A percentile compares a stretch with the other conserved stretches of the same genome.
Evolutionary conservation across 2,329 filamentous ascomycete genomes (phyloP).

Genomic region (Blastomyces percursus): DNA sequence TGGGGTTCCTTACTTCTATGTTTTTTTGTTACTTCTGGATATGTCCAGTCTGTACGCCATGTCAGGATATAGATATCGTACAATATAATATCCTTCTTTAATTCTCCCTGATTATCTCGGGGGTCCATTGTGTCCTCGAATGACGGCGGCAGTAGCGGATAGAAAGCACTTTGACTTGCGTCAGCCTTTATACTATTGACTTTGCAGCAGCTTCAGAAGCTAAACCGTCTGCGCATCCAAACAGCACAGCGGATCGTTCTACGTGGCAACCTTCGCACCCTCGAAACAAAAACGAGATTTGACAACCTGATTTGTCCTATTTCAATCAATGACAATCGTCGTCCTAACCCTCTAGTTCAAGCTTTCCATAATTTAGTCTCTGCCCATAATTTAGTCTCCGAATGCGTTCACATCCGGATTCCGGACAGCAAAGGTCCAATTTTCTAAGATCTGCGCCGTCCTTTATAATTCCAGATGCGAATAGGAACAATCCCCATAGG

Average conservation of each 20-base stretch:
- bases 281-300: neutral
- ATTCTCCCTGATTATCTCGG: neutral
- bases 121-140: neutral
- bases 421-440: neutral
- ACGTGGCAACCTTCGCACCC: neutral
- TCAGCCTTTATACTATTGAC: too few relatives aligned
- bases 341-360: too few relatives aligned
- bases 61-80: neutral
- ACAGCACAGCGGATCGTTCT: neutral
- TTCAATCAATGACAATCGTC: neutral
- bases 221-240: neutral
- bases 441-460: too few relatives aligned
- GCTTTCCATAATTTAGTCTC: neutral
- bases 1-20: neutral
- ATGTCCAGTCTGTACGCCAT: neutral
- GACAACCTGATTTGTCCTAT: neutral
- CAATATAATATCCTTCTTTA: neutral
- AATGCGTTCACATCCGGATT: neutral
- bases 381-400: too few relatives aligned
- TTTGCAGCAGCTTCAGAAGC: neutral
- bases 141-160: neutral
- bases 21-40: neutral
- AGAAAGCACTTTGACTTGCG: neutral
- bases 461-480: neutral
- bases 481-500: neutral